phyloP scores from a whole-genome alignment of 495 filamentous ascomycete genomes.

The Thozetella sp. region DNA sequence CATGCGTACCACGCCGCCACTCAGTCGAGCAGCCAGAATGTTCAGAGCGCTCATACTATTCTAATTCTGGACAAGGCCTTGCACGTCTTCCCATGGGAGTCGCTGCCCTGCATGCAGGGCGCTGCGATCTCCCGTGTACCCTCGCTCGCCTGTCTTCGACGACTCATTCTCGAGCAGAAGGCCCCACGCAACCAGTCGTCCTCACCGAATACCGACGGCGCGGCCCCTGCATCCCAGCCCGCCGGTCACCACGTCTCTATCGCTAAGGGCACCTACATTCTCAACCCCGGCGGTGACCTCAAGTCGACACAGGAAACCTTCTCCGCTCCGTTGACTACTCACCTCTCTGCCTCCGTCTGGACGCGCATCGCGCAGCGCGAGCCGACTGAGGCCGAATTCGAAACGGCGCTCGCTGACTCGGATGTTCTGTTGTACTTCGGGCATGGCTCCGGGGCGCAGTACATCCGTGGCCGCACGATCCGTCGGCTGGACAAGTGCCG shows the following conservation, averaged over 20 bases:
- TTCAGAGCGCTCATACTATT: conserved; percentile 71
- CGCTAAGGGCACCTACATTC: conserved; percentile 74
- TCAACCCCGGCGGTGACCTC: conserved; percentile 86
- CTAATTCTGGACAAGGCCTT: conserved; percentile 90
- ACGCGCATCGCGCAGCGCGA: conserved; percentile 62
- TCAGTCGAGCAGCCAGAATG: conserved; percentile 24
- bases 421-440: conserved; percentile 90
- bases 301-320: conserved; percentile 78
- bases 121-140: conserved; percentile 82
- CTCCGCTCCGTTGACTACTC: conserved; percentile 55
- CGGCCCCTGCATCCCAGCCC: neutral
- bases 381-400: conserved; percentile 80
- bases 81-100: conserved; percentile 95
- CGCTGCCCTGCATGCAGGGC: conserved; percentile 80
- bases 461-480: conserved; percentile 79
- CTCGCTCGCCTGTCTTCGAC: conserved; percentile 76
- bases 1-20: conserved; percentile 71
- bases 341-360: conserved; percentile 56
- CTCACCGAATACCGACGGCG: conserved; percentile 7
- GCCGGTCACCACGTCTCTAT: conserved; percentile 59
- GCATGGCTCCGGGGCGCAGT: conserved; percentile 94
- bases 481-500: conserved; percentile 71
- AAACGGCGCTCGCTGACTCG: conserved; percentile 54
- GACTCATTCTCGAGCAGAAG: conserved; percentile 37
- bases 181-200: neutral